Conservation (phyloP, 2,329 filamentous ascomycete genomes). For the Monosporascus ibericus region DNA sequence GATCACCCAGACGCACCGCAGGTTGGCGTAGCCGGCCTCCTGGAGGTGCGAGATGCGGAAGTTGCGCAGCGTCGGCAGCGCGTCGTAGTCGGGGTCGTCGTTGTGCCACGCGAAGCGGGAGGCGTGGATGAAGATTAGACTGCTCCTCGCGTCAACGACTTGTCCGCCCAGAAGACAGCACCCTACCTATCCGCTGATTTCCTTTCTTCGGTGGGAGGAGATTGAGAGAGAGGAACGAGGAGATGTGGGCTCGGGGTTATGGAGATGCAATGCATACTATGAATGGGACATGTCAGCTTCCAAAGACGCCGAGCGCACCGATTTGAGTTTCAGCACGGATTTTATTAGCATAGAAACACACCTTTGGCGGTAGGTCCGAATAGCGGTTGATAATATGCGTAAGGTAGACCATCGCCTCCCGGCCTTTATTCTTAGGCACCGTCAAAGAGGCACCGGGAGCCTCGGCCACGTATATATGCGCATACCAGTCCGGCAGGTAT, state of each 20-base stretch:
- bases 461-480: conserved; percentile 50
- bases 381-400: conserved; percentile 47
- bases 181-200: too few relatives aligned
- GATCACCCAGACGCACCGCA: conserved; percentile 53
- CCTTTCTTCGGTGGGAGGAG: too few relatives aligned
- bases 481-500: conserved; percentile 40
- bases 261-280: too few relatives aligned
- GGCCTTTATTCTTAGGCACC: conserved; percentile 44
- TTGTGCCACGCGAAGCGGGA: conserved; percentile 48
- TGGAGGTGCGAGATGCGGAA: conserved; percentile 46
- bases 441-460: conserved; percentile 39
- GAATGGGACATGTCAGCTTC: too few relatives aligned
- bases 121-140: conserved; percentile 15
- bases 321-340: background rate
- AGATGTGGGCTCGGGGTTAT: too few relatives aligned
- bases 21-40: conserved; percentile 51
- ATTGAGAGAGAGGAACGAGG: too few relatives aligned
- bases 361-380: conserved; percentile 35
- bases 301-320: too few relatives aligned
- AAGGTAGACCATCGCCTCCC: conserved; percentile 48
- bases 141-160: background rate
- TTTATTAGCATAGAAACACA: conserved; percentile 30
- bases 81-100: conserved; percentile 48
- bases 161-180: too few relatives aligned
- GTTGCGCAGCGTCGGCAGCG: conserved; percentile 41